Conservation (phyloP, 768 basidiomycete genomes). For the Lactifluus piperatus region DNA sequence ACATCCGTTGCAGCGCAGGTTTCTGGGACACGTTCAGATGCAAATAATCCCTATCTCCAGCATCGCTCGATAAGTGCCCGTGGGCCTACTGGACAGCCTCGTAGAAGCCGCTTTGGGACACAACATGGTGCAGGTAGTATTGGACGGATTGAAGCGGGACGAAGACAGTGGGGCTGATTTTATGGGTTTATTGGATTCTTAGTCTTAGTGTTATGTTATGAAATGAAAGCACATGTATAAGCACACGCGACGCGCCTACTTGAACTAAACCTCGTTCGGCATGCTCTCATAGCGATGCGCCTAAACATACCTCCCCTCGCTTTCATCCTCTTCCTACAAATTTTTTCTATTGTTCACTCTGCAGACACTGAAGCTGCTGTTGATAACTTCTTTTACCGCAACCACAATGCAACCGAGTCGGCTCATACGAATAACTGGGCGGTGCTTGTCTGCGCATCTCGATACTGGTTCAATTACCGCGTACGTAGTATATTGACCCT, state of each 20-base stretch:
- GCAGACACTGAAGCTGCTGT: not conserved
- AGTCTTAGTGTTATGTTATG: not conserved
- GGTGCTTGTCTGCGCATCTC: constrained; percentile 85
- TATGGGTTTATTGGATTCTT: not conserved
- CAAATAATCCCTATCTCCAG: constrained; percentile 15
- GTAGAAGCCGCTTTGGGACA: constrained; percentile 13
- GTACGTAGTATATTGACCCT: constrained; percentile 41
- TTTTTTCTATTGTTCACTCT: not conserved
- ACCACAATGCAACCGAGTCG: constrained; percentile 17
- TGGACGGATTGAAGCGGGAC: constrained; percentile 7
- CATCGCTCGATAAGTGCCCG: constrained; percentile 1
- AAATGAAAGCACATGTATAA: not conserved
- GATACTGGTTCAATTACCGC: constrained; percentile 99
- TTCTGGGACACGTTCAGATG: not conserved
- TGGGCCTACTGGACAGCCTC: constrained; percentile 3
- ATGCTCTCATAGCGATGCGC: not conserved
- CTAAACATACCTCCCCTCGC: not conserved
- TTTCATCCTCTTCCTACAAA: constrained; percentile 1
- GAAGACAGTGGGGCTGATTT: not conserved
- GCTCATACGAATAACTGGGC: constrained; percentile 99
- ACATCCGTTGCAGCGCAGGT: constrained; percentile 2
- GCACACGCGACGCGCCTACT: not conserved
- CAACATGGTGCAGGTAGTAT: not conserved
- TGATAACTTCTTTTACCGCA: constrained; percentile 1
- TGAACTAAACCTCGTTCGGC: not conserved